These are phyloP conservation scores for Bauhinia variegata DNA, from an alignment of 306 rosid species.

Conservation along the genomic window DNA sequence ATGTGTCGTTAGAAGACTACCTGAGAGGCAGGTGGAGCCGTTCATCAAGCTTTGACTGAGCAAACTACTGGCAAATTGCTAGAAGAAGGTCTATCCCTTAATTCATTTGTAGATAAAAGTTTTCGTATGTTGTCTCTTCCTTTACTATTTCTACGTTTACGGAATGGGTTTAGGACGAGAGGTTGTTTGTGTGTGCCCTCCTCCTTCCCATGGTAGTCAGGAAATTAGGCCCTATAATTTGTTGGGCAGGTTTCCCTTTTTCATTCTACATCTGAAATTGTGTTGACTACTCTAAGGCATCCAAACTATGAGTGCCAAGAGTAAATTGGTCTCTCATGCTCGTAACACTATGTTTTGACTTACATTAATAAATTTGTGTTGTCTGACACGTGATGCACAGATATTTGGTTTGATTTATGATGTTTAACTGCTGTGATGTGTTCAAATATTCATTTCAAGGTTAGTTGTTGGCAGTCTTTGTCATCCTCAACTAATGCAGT, in stretches of 20 bases:
- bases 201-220: constrained; percentile 64
- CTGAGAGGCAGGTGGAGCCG: constrained; percentile 92
- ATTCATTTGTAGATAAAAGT: constrained; percentile 48
- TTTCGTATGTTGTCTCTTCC: constrained; percentile 35
- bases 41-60: constrained; percentile 90
- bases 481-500: not conserved
- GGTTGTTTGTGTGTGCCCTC: constrained; percentile 92
- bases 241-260: constrained; percentile 36
- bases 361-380: not conserved
- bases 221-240: constrained; percentile 35
- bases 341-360: not conserved
- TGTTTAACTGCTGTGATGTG: not conserved
- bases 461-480: not conserved
- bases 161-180: constrained; percentile 81
- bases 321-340: not conserved
- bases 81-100: constrained; percentile 26
- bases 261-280: constrained; percentile 2
- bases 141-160: constrained; percentile 18
- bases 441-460: too few relatives aligned
- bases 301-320: not conserved
- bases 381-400: not conserved
- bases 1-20: constrained; percentile 80
- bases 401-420: not conserved
- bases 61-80: constrained; percentile 32
- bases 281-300: constrained; percentile 20